These are phyloP conservation scores for Penicillium waksmanii DNA, from an alignment of 495 filamentous ascomycete genomes.

Conservation along the genomic window DNA sequence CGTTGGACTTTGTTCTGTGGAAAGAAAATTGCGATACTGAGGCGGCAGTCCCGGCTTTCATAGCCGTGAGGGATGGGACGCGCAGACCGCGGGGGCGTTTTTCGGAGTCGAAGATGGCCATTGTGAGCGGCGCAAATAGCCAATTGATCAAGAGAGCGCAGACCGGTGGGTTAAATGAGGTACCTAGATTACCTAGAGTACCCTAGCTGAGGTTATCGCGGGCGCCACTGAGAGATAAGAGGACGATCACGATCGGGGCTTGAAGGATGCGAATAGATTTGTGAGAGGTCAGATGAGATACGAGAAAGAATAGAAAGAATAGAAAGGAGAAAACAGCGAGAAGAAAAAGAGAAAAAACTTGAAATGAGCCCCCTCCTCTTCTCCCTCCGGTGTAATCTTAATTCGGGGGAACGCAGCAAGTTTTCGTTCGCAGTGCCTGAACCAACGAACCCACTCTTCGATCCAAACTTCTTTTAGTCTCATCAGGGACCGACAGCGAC, in stretches of 20 bases:
- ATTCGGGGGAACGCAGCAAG: conserved; percentile 13
- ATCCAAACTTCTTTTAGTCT: not conserved
- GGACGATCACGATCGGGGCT: conserved; percentile 9
- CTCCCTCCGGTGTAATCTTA: conserved; percentile 15
- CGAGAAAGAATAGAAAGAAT: not conserved
- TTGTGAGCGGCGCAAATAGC: conserved; percentile 10
- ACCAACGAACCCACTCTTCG: conserved; percentile 6
- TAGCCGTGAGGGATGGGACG: conserved; percentile 41
- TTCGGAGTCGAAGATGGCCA: conserved; percentile 47
- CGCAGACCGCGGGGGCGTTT: conserved; percentile 45
- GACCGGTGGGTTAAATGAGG: not conserved
- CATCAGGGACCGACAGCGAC: not conserved
- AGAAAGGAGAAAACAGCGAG: not conserved
- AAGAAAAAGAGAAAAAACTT: conserved; percentile 17
- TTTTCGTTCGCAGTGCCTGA: conserved; percentile 9
- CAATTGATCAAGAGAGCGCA: conserved; percentile 1
- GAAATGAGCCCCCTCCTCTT: not conserved
- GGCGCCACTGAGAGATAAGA: conserved; percentile 12
- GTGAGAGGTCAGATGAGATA: not conserved
- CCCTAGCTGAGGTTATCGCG: not conserved
- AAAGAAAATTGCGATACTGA: conserved; percentile 30
- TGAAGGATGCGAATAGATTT: not conserved
- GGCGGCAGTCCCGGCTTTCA: conserved; percentile 29
- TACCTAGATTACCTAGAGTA: no score
- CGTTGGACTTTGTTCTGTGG: conserved; percentile 27